Conservation (phyloP, 2,329 filamentous ascomycete genomes). For the Thelonectria discophora region DNA sequence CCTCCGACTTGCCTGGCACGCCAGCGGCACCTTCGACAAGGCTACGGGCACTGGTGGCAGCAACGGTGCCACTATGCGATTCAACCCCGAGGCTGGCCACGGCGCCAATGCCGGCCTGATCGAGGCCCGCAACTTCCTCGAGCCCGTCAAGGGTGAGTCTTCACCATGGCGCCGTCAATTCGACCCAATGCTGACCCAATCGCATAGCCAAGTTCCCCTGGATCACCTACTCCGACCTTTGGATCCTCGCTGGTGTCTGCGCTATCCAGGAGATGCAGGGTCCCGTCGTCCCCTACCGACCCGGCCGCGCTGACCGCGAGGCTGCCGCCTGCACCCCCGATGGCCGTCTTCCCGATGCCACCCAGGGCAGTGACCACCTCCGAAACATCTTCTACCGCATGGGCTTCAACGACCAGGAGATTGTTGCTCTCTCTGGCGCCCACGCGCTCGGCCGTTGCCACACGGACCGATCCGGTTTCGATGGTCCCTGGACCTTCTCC, state of each 20-base stretch:
- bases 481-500: constrained; percentile 91
- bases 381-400: constrained; percentile 94
- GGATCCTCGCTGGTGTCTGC: constrained; percentile 87
- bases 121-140: constrained; percentile 88
- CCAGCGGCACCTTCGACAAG: constrained; percentile 90
- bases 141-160: constrained; percentile 81
- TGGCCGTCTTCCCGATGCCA: constrained; percentile 83
- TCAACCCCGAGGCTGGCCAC: constrained; percentile 86
- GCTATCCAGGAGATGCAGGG: constrained; percentile 97
- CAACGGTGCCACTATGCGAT: constrained; percentile 98
- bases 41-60: constrained; percentile 88
- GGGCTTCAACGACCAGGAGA: constrained; percentile 97
- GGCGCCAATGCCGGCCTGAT: constrained; percentile 93
- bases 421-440: constrained; percentile 86
- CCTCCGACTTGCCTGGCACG: constrained; percentile 92
- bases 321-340: constrained; percentile 89
- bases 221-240: constrained; percentile 96
- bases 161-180: neutral
- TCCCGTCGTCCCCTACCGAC: constrained; percentile 85
- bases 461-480: constrained; percentile 85
- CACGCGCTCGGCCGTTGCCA: constrained; percentile 93
- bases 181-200: constrained; percentile 18
- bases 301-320: constrained; percentile 84
- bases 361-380: constrained; percentile 82
- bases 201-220: constrained; percentile 77